Base-by-base conservation (phyloP, 768 basidiomycete genomes). In the Mycena belliarum region DNA sequence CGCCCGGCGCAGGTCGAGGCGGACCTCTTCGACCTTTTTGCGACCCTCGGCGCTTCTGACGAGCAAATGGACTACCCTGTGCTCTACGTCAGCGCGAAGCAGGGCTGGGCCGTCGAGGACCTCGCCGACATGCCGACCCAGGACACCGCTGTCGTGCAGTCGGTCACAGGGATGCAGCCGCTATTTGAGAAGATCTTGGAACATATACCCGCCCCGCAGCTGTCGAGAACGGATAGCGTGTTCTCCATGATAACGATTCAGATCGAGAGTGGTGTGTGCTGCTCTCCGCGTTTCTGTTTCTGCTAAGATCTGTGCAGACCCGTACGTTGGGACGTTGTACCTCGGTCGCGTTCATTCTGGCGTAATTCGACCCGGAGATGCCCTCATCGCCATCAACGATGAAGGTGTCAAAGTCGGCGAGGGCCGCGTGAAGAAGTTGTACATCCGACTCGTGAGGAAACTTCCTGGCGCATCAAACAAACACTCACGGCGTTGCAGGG, bases 171-270 rank as follows among this genome's bases (percentile, higher is more conserved):
- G 53, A 82, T 82, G 80, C 71, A 72, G 12, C 74, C 79, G 8
- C 68, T 82, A 12, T 79, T 80, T 68, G 70, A 79, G 66, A 72
- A 76, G 63, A 79, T 82, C 59, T 69, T 79, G 59, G 71, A 74
- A 5, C 78, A 80, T 49, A 76, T 78, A 28, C 73, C 76, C 2
- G 57, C 78, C 1, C 78, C 79, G 0, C 60, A 61, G 3, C 33
- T 76, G 76, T 59, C 75, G 75, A n/a, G 66, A 66, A 35, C 65
- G 73, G 15, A 63, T 2, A 41, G 71, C 0, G 64, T 79, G n/a
- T 80, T 80, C 62, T 78, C 78, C 12, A 82, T 82, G 80, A 70
- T 82, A 40, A 80, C 79, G 0, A 75, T 80, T 14, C 80, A 82
- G 59, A 75, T 82, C n/a, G 79, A 80, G 66, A 73, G 69, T 20